Evolutionary conservation across 345 rosid genomes (phyloP), one percentile per base, ranked within the genome.

Genomic region (Eucalyptus pauciflora): DNA sequence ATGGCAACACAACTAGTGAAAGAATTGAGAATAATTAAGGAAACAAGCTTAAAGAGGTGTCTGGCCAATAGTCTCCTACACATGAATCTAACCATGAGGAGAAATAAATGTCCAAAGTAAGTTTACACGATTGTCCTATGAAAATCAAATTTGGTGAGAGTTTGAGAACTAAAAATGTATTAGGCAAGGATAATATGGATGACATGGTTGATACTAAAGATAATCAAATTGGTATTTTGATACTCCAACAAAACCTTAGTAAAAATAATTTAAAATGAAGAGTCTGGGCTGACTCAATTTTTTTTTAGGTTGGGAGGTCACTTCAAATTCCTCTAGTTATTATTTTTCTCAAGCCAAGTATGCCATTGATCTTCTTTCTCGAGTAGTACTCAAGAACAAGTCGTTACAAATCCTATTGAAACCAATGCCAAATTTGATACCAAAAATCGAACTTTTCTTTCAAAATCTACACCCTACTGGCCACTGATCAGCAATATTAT

Each of bases 391-490:
- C 33, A 60, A 60, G 7, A 60, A 27, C 7, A 27, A 60, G 31
- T 60, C 4, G 0, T 13, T 60, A 60, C 15, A 27, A 60, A 27
- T 29, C 69, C 4, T 60, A 60, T 60, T 60, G 15, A 60, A 6
- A 60, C 16, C 8, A 60, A 27, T 27, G 69, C 31, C 31, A 60
- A 60, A 60, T 5, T 60, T 60, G 69, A 3, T 60, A 29, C 15
- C 8, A 60, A 27, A 60, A 6, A 60, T 60, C 4, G 0, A 5
- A 60, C 69, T 60, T 29, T 12, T 60, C 31, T 60, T 60, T 27
- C 69, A 27, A 60, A 27, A 27, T 4, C 69, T 5, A 10, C 1
- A 0, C 69, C 29, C 7, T 16, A 51, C 3, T 4, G 0, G 0
- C 8, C 17, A 51, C 1, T 51, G 20, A 18, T 51, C 1, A 6